These are phyloP conservation scores for Podila horticola DNA, from an alignment of 192 early-diverging fungal species.

Conservation along the genomic window DNA sequence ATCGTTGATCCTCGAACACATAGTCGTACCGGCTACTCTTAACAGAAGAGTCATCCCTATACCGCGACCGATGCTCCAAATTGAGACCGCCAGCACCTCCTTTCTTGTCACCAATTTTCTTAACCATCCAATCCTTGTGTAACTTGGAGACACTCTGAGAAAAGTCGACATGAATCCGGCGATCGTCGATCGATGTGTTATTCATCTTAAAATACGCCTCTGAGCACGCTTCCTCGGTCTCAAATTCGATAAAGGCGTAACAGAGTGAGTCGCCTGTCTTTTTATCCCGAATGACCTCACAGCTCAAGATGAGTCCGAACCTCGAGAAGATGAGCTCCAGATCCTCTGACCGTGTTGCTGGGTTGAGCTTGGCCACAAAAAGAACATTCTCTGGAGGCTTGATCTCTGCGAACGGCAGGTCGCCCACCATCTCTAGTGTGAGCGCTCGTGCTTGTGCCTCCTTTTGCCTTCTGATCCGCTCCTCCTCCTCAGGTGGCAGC, in stretches of 20 bases:
- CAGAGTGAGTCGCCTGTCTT: conserved; percentile 85
- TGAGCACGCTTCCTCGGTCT: conserved; percentile 85
- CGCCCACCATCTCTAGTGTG: conserved; percentile 98
- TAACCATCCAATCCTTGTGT: conserved; percentile 80
- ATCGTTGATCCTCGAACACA: conserved; percentile 55
- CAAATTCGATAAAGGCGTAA: conserved; percentile 98
- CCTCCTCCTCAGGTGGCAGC: conserved; percentile 70
- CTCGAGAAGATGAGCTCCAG: conserved; percentile 91
- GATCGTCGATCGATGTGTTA: conserved; percentile 95
- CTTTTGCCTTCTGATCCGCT: conserved; percentile 68
- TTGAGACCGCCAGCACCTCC: conserved; percentile 56
- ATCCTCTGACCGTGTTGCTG: conserved; percentile 90
- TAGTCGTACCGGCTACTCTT: conserved; percentile 54
- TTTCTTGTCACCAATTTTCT: conserved; percentile 49
- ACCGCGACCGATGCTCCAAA: conserved; percentile 62
- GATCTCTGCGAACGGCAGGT: conserved; percentile 96
- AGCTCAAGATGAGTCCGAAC: conserved; percentile 90
- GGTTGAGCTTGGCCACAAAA: conserved; percentile 96
- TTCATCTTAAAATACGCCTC: conserved; percentile 98
- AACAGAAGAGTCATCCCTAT: conserved; percentile 52
- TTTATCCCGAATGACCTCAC: conserved; percentile 90
- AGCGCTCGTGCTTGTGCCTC: conserved; percentile 89
- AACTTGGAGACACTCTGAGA: conserved; percentile 94
- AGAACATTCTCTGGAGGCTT: conserved; percentile 97
- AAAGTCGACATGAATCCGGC: conserved; percentile 97